These are phyloP conservation scores for Macrophomina phaseolina DNA, from an alignment of 2,329 filamentous ascomycete genomes.

Conservation along the genomic window DNA sequence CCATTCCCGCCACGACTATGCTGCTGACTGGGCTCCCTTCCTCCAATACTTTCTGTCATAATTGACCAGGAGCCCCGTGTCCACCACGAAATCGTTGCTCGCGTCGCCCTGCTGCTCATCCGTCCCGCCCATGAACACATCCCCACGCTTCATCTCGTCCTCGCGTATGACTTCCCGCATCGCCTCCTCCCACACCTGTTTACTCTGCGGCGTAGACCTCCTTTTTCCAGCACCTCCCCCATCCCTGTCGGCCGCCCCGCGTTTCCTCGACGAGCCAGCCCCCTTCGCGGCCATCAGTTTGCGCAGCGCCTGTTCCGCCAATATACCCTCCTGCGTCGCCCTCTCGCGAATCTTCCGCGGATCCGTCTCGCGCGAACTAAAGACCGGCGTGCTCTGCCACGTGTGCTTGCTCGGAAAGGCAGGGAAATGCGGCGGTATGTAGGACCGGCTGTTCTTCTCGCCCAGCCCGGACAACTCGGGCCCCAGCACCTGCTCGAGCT, in stretches of 20 bases:
- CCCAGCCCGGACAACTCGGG: slow-evolving; percentile 55
- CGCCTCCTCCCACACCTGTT: slow-evolving; percentile 62
- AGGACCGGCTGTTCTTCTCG: slow-evolving; percentile 54
- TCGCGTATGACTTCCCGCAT: slow-evolving; percentile 56
- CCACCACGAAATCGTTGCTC: slow-evolving; percentile 32
- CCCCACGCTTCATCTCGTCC: slow-evolving; percentile 37
- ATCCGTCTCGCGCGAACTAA: slow-evolving; percentile 63
- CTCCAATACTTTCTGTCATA: slow-evolving; percentile 66
- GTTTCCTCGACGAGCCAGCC: slow-evolving; percentile 49
- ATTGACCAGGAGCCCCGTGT: slow-evolving; percentile 59
- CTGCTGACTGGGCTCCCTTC: slow-evolving; percentile 47
- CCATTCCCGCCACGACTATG: slow-evolving; percentile 11
- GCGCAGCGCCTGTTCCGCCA: slow-evolving; percentile 68
- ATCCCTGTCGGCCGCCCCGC: neutral
- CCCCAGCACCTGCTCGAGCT: slow-evolving; percentile 58
- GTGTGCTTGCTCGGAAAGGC: slow-evolving; percentile 68
- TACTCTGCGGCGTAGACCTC: slow-evolving; percentile 42
- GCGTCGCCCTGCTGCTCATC: slow-evolving; percentile 33
- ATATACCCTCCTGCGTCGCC: slow-evolving; percentile 68
- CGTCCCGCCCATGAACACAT: slow-evolving; percentile 26
- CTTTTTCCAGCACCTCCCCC: slow-evolving; percentile 29
- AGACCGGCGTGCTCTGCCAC: slow-evolving; percentile 66
- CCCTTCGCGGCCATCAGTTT: slow-evolving; percentile 60
- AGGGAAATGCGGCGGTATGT: slow-evolving; percentile 67
- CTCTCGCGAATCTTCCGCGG: slow-evolving; percentile 65